phyloP scores from a whole-genome alignment of 352 stramenopile species.

The Phytophthora multivora region DNA sequence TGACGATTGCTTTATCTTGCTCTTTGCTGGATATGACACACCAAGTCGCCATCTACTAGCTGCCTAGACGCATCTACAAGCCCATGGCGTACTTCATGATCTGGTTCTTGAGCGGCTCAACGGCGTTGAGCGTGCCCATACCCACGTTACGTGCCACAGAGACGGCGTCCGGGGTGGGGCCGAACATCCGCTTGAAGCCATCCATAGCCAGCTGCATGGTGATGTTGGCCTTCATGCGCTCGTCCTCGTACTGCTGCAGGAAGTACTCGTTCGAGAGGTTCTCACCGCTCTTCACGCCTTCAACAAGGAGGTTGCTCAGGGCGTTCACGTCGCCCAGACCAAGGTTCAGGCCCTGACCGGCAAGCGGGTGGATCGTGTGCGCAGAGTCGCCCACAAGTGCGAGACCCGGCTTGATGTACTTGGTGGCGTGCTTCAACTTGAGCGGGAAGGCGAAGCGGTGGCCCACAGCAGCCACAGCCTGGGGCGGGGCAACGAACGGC shows the following conservation, averaged over 20 bases:
- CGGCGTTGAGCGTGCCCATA: constrained; percentile 86
- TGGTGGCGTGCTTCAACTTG: constrained; percentile 87
- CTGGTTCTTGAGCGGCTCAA: constrained; percentile 89
- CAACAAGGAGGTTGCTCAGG: constrained; percentile 72
- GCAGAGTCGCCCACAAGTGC: constrained; percentile 95
- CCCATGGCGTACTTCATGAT: constrained; percentile 91
- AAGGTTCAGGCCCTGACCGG: constrained; percentile 96
- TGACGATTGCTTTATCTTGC: constrained; percentile 21
- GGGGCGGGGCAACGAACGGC: constrained; percentile 77
- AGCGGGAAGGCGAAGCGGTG: constrained; percentile 88
- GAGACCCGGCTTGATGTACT: constrained; percentile 87
- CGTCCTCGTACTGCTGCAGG: constrained; percentile 86
- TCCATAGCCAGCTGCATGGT: constrained; percentile 88
- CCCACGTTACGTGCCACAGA: constrained; percentile 83
- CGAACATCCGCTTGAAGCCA: constrained; percentile 90
- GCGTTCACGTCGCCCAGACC: constrained; percentile 91
- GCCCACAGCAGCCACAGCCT: constrained; percentile 68
- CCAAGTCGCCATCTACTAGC: constrained; percentile 18
- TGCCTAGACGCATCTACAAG: constrained; percentile 47
- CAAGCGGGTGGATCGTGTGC: constrained; percentile 96
- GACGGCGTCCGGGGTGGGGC: constrained; percentile 67
- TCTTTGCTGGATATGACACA: constrained; percentile 14
- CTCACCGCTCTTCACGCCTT: constrained; percentile 79
- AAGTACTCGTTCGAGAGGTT: constrained; percentile 80
- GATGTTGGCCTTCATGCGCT: constrained; percentile 86